These are phyloP conservation scores for Yueomyces sp. DNA, from an alignment of 805 yeast species.

Conservation along the genomic window DNA sequence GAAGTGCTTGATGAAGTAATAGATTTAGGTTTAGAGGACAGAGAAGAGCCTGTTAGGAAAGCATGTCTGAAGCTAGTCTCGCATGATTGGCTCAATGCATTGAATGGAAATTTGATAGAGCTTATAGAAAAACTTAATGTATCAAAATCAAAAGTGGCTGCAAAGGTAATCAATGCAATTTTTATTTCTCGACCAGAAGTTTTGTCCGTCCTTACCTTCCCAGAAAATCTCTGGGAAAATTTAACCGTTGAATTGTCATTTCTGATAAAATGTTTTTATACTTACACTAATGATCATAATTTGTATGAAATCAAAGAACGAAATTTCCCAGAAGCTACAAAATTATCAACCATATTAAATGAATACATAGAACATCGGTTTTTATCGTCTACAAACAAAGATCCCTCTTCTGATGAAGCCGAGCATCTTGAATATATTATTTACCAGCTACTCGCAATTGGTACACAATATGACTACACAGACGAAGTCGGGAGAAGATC, in stretches of 20 bases:
- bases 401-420: conserved; percentile 28
- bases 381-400: conserved; percentile 1
- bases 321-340: conserved; percentile 68
- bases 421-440: conserved; percentile 59
- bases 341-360: conserved; percentile 45
- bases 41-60: conserved; percentile 57
- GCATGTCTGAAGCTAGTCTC: conserved; percentile 67
- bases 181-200: conserved; percentile 51
- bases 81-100: conserved; percentile 54
- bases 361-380: conserved; percentile 41
- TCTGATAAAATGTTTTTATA: conserved; percentile 52
- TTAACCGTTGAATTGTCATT: conserved; percentile 67
- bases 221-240: conserved; percentile 53
- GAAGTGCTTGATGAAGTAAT: conserved; percentile 52
- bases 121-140: conserved; percentile 63
- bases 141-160: conserved; percentile 53
- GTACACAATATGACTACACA: conserved; percentile 65
- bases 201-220: conserved; percentile 44
- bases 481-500: conserved; percentile 85
- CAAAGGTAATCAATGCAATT: conserved; percentile 47
- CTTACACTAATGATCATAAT: conserved; percentile 44
- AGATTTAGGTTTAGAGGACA: conserved; percentile 77
- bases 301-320: conserved; percentile 44
- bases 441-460: conserved; percentile 55
- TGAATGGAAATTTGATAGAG: conserved; percentile 57